Evolutionary conservation across 257 asterid genomes (phyloP).

Genomic region (Anisodus tanguticus): DNA sequence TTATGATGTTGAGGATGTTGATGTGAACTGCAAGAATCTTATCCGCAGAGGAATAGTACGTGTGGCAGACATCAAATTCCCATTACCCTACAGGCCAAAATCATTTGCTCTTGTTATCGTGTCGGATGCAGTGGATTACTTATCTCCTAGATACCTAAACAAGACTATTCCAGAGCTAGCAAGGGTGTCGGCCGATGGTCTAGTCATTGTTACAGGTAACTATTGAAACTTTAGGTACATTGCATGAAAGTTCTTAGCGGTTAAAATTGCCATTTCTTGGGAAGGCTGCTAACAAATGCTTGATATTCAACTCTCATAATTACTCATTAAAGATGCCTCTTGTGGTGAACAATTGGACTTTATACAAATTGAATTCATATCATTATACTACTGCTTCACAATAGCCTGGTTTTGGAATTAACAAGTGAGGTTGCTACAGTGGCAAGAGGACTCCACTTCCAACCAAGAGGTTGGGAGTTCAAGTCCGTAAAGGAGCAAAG

Average conservation of each 20-base stretch:
- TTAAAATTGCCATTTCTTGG: background rate
- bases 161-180: conserved; percentile 87
- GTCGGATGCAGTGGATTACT: conserved; percentile 81
- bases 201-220: conserved; percentile 77
- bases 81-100: conserved; percentile 78
- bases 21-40: conserved; percentile 60
- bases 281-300: background rate
- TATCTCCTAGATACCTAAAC: conserved; percentile 85
- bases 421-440: background rate
- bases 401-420: background rate
- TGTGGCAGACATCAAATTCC: conserved; percentile 82
- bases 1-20: conserved; percentile 77
- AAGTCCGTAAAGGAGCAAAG: background rate
- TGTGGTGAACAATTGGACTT: background rate
- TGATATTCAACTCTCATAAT: conserved; percentile 2
- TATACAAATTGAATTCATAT: background rate
- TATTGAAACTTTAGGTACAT: background rate
- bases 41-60: conserved; percentile 71
- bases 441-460: conserved; percentile 16
- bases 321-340: background rate
- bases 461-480: conserved; percentile 23
- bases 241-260: conserved; percentile 6
- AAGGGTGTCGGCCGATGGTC: conserved; percentile 81
- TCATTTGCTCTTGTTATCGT: conserved; percentile 86
- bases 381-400: background rate